Base-by-base conservation (phyloP, 2,329 filamentous ascomycete species). In the Rhynchosporium graminicola region DNA sequence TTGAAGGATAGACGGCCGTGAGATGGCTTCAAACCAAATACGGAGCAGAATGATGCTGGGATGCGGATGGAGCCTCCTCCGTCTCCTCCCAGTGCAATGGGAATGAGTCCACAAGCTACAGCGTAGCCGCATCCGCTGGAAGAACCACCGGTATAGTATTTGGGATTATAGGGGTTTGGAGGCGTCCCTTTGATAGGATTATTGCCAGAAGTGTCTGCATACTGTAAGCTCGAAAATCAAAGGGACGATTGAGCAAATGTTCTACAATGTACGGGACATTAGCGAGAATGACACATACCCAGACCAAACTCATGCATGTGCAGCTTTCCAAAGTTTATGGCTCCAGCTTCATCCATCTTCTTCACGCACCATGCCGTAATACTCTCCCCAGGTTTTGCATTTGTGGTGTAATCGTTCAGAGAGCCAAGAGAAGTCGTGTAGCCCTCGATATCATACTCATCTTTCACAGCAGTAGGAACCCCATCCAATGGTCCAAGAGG, bases 71-170 rank as follows among this genome's bases (percentile, higher is more conserved):
- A 89, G 36, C 88, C 88, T 63, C 88, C 88, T 0, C 88, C 98
- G 74, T 99, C 95, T 13, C 94, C 97, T 26, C 94, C 95, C 28
- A 99, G 78, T 3, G 93, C 92, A 40, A 87, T 67, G 31, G 86
- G 82, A 0, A 82, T 82, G 2, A 83, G 78, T 29, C 84, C 84
- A 0, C 84, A 80, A 28, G 84, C 85, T 29, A 98, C 91, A 8
- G 91, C 91, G 20, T 96, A 86, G 2, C 94, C 94, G 73, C 92
- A 96, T 13, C 95, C 95, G 51, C 95, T 95, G 0, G 94, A 98
- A 73, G 92, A 97, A 20, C 92, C 92, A 40, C 92, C 92, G 0
- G 91, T 66, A 74, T 94, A 95, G 77, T 91, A 93, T 1, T 78
- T 72, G 0, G 77, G 72, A 72, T 93, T 90, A 74, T 90, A 87